These are phyloP conservation scores for Penicillium sp. DNA, from an alignment of 2,329 filamentous ascomycete genomes.

Conservation along the genomic window DNA sequence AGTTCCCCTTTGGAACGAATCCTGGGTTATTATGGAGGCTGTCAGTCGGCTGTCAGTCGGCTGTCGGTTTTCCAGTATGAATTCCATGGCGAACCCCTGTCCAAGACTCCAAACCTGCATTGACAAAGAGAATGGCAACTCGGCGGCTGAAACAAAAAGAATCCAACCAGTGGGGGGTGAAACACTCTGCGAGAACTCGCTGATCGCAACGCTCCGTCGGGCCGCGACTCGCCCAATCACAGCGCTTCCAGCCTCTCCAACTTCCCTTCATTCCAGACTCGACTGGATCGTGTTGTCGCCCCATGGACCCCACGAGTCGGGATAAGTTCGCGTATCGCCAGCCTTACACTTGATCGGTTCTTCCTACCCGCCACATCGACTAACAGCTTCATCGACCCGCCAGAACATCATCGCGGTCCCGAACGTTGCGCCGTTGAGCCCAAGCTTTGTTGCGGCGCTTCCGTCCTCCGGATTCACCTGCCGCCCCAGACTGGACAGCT, in stretches of 20 bases:
- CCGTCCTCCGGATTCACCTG: conserved; percentile 4
- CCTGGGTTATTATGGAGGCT: too few relatives aligned
- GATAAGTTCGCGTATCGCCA: background rate
- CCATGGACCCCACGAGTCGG: background rate
- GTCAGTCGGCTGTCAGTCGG: too few relatives aligned
- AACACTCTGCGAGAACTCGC: conserved; percentile 11
- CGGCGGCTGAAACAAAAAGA: too few relatives aligned
- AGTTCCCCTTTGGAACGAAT: too few relatives aligned
- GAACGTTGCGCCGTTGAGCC: background rate
- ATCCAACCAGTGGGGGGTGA: conserved; percentile 4
- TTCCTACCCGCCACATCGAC: background rate
- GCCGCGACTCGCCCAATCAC: conserved; percentile 21
- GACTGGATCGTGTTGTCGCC: conserved; percentile 4
- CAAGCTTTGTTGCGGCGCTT: conserved; percentile 13
- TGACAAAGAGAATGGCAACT: too few relatives aligned
- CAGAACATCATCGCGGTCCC: too few relatives aligned
- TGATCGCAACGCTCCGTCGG: conserved; percentile 17
- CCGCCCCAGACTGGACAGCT: conserved; percentile 5
- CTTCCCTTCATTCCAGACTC: conserved; percentile 12
- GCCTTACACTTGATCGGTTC: background rate
- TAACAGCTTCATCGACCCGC: too few relatives aligned
- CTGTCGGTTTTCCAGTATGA: too few relatives aligned
- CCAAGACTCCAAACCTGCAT: too few relatives aligned
- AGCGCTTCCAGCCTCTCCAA: conserved; percentile 21
- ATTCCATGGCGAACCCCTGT: too few relatives aligned